Conservation (phyloP, 1,284 basidiomycete genomes). For the Cutaneotrichosporon mucoides region DNA sequence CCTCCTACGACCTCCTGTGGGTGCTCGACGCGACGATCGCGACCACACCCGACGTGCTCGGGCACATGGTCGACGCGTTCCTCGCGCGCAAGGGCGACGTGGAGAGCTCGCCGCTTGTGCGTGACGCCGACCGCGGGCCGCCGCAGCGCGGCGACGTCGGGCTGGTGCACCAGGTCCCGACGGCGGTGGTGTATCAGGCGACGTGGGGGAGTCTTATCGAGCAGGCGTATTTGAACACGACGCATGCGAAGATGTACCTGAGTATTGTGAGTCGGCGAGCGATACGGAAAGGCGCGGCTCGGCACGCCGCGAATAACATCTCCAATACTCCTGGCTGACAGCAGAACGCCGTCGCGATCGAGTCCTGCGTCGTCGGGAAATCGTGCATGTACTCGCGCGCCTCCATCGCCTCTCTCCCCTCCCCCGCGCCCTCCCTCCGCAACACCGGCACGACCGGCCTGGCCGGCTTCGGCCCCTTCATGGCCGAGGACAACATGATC, state of each 20-base stretch:
- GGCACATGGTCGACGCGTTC: conserved; percentile 73
- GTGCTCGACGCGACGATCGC: conserved; percentile 92
- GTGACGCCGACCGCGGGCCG: conserved; percentile 28
- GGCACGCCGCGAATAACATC: too few species aligned
- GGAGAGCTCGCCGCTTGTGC: conserved; percentile 30
- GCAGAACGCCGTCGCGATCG: conserved; percentile 62
- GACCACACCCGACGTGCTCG: conserved; percentile 72
- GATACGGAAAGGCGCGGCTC: too few species aligned
- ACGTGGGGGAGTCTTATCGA: conserved; percentile 78
- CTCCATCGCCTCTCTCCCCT: conserved; percentile 53
- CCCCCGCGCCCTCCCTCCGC: conserved; percentile 39
- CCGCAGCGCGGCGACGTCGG: conserved; percentile 56
- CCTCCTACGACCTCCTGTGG: conserved; percentile 88
- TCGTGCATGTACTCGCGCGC: conserved; percentile 90
- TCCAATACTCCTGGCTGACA: too few species aligned
- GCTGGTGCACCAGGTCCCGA: conserved; percentile 93
- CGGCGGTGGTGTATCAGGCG: conserved; percentile 68
- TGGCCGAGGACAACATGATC: conserved; percentile 97
- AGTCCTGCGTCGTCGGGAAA: conserved; percentile 97
- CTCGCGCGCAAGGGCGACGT: conserved; percentile 25
- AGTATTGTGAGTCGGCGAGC: conserved; percentile 62
- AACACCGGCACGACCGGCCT: conserved; percentile 52
- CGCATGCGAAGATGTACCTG: conserved; percentile 98
- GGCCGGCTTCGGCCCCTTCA: conserved; percentile 72
- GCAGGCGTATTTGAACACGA: conserved; percentile 91